Evolutionary conservation across 495 filamentous ascomycete genomes (phyloP).

Genomic region (Aspergillus coremiiformis): DNA sequence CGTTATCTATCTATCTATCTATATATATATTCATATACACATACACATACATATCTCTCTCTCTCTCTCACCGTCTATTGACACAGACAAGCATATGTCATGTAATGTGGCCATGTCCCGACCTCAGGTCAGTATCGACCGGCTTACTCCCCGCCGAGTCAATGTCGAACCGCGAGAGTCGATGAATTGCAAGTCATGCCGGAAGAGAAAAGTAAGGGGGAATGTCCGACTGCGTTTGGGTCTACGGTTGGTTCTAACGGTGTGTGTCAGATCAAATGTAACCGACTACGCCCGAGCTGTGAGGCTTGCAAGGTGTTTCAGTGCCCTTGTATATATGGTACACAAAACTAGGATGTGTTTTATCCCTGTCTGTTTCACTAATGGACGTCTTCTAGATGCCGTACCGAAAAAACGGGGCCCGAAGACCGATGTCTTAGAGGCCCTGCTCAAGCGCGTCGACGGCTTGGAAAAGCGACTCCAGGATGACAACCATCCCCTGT

Average conservation of each 20-base stretch:
- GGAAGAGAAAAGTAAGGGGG: conserved; percentile 66
- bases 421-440: conserved; percentile 82
- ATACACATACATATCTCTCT: no score
- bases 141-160: conserved; percentile 63
- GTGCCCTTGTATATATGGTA: conserved; percentile 83
- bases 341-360: neutral
- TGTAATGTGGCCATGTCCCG: conserved; percentile 48
- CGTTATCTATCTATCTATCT: no score
- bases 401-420: conserved; percentile 83
- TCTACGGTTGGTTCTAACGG: conserved; percentile 2
- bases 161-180: conserved; percentile 73
- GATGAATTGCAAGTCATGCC: conserved; percentile 92
- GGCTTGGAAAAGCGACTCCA: conserved; percentile 73
- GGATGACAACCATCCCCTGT: conserved; percentile 51
- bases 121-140: conserved; percentile 78
- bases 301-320: conserved; percentile 86
- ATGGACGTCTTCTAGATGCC: conserved; percentile 51
- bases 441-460: conserved; percentile 73
- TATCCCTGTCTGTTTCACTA: neutral
- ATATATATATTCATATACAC: no score
- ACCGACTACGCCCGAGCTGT: conserved; percentile 72
- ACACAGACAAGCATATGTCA: conserved; percentile 3
- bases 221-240: neutral
- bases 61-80: neutral
- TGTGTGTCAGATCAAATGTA: conserved; percentile 70